phyloP scores from a whole-genome alignment of 129 eudicot genomes.

The Flaveria linearis region DNA sequence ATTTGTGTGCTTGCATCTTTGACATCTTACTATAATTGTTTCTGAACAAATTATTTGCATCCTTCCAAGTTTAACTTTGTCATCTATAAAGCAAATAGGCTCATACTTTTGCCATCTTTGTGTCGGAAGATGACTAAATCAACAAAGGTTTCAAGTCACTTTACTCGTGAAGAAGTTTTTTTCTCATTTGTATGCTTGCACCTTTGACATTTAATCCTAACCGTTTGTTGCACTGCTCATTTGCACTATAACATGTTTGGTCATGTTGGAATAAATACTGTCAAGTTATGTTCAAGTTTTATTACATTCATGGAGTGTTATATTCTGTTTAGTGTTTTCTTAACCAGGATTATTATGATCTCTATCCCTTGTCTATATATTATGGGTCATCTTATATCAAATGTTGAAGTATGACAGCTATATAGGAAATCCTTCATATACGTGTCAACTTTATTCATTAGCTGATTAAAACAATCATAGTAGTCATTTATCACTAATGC shows the following conservation, averaged over 20 bases:
- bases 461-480: no score
- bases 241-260: background rate
- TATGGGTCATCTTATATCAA: no score
- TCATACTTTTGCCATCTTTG: constrained; percentile 34
- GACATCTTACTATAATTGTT: background rate
- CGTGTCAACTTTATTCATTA: no score
- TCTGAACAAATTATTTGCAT: background rate
- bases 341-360: no score
- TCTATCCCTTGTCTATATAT: no score
- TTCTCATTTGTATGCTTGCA: constrained; percentile 33
- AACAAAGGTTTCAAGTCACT: background rate
- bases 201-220: background rate
- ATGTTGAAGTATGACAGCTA: no score
- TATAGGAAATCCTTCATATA: no score
- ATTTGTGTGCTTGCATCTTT: constrained; percentile 29
- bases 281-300: no score
- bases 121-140: constrained; percentile 51
- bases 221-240: background rate
- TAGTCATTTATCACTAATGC: no score
- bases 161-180: background rate
- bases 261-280: no score
- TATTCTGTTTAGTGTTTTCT: no score
- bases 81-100: constrained; percentile 58
- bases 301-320: no score
- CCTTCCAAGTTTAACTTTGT: constrained; percentile 10